Evolutionary conservation across 1,284 basidiomycete genomes (phyloP), one percentile per base, ranked within the genome.

Genomic region (Mrakiaceae sp.): DNA sequence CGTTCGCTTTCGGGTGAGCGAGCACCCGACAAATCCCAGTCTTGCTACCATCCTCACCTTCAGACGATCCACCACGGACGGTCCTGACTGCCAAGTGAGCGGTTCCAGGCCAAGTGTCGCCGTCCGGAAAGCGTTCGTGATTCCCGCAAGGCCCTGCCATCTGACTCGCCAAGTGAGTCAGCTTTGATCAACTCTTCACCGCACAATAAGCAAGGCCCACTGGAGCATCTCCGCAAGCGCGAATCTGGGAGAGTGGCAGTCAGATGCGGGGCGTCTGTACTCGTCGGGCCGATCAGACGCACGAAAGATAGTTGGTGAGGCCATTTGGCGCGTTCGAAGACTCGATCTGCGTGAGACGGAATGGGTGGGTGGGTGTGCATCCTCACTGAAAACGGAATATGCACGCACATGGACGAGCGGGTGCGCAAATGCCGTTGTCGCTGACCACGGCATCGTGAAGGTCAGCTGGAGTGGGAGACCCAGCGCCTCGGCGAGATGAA

Each of bases 361-460:
- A 27, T 27, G 27, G 27, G 27, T 27, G 27, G 27, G 27, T 27
- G 27, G 27, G 27, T 27, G 27, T 27, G 27, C 27, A 27, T 27
- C 27, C 27, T 27, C 27, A 27, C 27, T 27, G 27, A 27, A 27
- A 27, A 27, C 27, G 27, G 27, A 27, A 27, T 27, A 27, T 27
- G 27, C 27, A 27, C 27, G 27, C 27, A 27, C 27, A 27, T 27
- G 27, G 63, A 84, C 83, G 9, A 85, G 75, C 7, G 84, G 84
- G 70, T 87, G 85, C 0, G 83, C 80, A 70, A 87, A 87, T 3
- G 79, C 76, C 2, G 80, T 78, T 0, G 85, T 87, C 0, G 84
- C 79, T 53, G 75, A 82, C 84, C 85, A 87, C 16, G 84, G 84
- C 85, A 86, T 87, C 0, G 82, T 84, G 66, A 12, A 44, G 5